phyloP scores from a whole-genome alignment of 140 eudicot genomes.

The Artemisia princeps region DNA sequence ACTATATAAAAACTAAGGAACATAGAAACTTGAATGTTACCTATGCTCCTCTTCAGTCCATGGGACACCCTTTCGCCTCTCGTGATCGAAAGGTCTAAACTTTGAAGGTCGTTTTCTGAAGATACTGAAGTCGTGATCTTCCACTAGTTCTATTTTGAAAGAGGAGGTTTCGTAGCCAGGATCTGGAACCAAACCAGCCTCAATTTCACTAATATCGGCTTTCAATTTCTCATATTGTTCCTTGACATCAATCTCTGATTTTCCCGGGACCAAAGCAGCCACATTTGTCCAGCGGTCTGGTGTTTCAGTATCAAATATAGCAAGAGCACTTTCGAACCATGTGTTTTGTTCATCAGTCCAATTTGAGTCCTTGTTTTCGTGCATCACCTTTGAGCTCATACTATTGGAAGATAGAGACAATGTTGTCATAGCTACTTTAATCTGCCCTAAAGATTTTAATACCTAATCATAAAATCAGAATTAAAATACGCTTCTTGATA shows the following conservation, averaged over 20 bases:
- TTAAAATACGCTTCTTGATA: constrained; percentile 11
- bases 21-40: constrained; percentile 26
- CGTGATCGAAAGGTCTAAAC: constrained; percentile 48
- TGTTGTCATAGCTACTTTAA: constrained; percentile 24
- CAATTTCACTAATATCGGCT: constrained; percentile 70
- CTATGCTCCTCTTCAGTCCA: constrained; percentile 91
- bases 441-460: constrained; percentile 1
- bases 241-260: constrained; percentile 67
- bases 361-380: constrained; percentile 27
- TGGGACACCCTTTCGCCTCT: constrained; percentile 69
- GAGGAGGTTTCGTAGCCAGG: constrained; percentile 43
- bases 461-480: constrained; percentile 3
- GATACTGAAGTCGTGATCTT: constrained; percentile 27
- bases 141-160: constrained; percentile 46
- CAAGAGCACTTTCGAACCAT: constrained; percentile 41
- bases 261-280: constrained; percentile 78
- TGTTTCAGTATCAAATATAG: constrained; percentile 57
- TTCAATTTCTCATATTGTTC: constrained; percentile 59
- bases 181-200: constrained; percentile 67
- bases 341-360: constrained; percentile 36
- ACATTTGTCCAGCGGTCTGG: constrained; percentile 77
- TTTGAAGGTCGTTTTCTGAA: constrained; percentile 35
- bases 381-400: constrained; percentile 17
- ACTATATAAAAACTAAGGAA: background rate
- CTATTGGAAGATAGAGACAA: constrained; percentile 22